Evolutionary conservation across 2,329 filamentous ascomycete species (phyloP), one percentile per base, ranked within the genome.

Genomic region (Madurella mycetomatis): DNA sequence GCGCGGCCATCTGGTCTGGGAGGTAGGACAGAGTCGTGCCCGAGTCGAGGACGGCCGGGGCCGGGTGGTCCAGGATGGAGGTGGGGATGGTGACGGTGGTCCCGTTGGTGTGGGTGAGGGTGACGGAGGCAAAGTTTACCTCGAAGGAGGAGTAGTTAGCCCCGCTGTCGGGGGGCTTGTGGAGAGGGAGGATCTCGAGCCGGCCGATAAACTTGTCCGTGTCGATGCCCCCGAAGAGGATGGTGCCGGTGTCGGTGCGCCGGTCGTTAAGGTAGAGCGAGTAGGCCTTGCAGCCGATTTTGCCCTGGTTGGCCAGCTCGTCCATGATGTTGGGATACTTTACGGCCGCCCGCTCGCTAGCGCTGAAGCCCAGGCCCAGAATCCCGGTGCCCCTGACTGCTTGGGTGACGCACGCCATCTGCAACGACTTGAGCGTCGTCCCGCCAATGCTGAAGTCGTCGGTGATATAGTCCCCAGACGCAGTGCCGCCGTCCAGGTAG

Each of bases 171-270:
- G 69, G 71, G 3, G 61, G 32, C 45, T 70, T 71, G 49, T 81
- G 67, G 58, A 87, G 79, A 8, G 82, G 80, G 4, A 87, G 67
- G 7, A 76, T 76, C 41, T 73, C 63, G 2, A 88, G 74, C 12
- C 71, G 61, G 51, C 84, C 85, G 4, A 76, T 73, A 70, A 81
- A 89, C 69, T 88, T 88, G 56, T 76, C 77, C 1, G 78, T 84
- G 70, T 89, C 85, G 53, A 88, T 76, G 46, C 85, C 86, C 53
- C 86, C 86, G 60, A 89, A 88, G 13, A 89, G 73, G 57, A 88
- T 82, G 57, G 75, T 81, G 41, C 86, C 86, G 1, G 76, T 79
- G 19, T 76, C 77, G 4, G 83, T 77, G 50, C 81, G 76, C 34
- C 74, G 65, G 64, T 79, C 73, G 60, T 78, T 75, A 53, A 83